These are phyloP conservation scores for Venustampulla echinocandica DNA, from an alignment of 495 filamentous ascomycete genomes.

Conservation along the genomic window DNA sequence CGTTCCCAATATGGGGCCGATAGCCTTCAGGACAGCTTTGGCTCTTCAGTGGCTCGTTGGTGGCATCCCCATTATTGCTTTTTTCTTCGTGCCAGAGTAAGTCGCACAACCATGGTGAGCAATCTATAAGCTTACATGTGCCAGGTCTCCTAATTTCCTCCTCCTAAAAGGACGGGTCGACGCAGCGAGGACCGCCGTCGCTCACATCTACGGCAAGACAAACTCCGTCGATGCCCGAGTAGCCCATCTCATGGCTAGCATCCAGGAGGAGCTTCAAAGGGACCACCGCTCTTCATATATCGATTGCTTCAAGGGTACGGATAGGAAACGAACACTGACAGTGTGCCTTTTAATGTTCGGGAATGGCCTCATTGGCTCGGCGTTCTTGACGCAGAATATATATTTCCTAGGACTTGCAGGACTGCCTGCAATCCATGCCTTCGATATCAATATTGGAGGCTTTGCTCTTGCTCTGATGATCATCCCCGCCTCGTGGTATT, in stretches of 20 bases:
- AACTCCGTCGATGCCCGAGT: constrained; percentile 14
- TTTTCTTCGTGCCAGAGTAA: constrained; percentile 36
- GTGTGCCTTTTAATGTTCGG: constrained; percentile 16
- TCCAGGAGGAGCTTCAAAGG: constrained; percentile 6
- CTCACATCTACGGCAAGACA: constrained; percentile 9
- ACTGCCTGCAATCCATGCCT: constrained; percentile 8
- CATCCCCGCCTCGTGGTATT: constrained; percentile 28
- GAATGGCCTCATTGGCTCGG: constrained; percentile 7
- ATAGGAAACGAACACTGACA: constrained; percentile 15
- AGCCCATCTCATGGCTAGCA: constrained; percentile 9
- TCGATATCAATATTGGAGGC: constrained; percentile 18
- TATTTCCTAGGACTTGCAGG: constrained; percentile 16
- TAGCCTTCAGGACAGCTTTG: constrained; percentile 44
- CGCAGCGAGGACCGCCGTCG: constrained; percentile 2
- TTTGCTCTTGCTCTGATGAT: constrained; percentile 14
- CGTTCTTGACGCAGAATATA: constrained; percentile 17
- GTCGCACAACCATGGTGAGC: constrained; percentile 1
- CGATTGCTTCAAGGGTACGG: constrained; percentile 15
- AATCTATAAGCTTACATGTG: neutral
- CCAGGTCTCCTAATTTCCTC: constrained; percentile 15
- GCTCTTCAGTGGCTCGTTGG: constrained; percentile 49
- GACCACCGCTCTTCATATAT: neutral
- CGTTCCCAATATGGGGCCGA: constrained; percentile 14
- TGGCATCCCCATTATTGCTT: constrained; percentile 32
- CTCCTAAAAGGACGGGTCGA: constrained; percentile 4